Base-by-base conservation (phyloP, 129 eudicot species). In the Calendula officinalis region DNA sequence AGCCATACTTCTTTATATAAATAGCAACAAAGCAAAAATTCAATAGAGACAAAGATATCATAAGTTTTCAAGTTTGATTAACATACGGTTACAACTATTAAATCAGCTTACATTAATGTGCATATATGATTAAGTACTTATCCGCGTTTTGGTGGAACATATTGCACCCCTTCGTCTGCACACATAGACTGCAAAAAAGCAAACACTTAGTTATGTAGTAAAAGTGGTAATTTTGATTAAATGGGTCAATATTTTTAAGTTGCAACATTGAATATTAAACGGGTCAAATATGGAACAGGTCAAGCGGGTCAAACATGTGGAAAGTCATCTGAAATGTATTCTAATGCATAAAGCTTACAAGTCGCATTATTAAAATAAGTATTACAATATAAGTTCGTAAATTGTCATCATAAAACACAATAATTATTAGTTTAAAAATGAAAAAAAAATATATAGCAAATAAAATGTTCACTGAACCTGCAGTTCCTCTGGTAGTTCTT, bases 401-500 rank as follows among this genome's bases (percentile, higher is more conserved):
- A 41, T 41, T 3, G 8, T 41, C 5, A 6, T 8, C 10, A 41
- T 11, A 41, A 40, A 8, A 41, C 45, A 5, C 45, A 8, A 5
- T 6, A 8, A 41, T 41, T 41, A 2, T 41, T 41, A 2, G 6
- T 53, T 9, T 0, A 6, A 6, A 57, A 50, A 69, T 27, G 30
- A 7, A 49, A 42, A 49, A 42, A 56, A 45, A 34, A 5, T 10
- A 13, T 37, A 43, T 42, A 56, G 17, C 14, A 7, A 8, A 27
- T 45, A 39, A 16, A 70, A n/a, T 17, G 55, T 34, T 75, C 37
- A 67, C 60, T 16, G 33, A 36, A 91, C 97, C 96, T 75, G 85
- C 70, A 87, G 60, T 60, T 92, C 98, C 49, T 85, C 91, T 1
- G 94, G 70, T 37, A 92, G 95, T 70, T 76, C 82, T 67, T 92